Conservation (phyloP, 352 stramenopile species). For the Pythium plurisporium region DNA sequence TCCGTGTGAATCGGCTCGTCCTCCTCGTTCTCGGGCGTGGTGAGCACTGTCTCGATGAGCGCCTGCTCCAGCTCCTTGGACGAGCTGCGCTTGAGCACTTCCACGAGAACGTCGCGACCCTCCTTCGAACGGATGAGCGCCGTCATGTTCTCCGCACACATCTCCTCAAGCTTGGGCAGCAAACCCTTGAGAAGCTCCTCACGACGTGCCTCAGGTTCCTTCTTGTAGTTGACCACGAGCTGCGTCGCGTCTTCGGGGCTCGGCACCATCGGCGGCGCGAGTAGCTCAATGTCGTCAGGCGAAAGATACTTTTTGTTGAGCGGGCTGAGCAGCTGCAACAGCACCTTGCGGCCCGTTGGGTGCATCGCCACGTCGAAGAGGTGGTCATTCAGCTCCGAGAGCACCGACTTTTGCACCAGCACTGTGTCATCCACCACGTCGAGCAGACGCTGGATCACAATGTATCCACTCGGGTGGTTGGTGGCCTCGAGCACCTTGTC, state of each 20-base stretch:
- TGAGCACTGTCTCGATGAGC: slow-evolving; percentile 41
- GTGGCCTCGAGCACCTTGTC: slow-evolving; percentile 86
- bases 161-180: slow-evolving; percentile 76
- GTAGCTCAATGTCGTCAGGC: slow-evolving; percentile 64
- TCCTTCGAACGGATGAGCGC: slow-evolving; percentile 77
- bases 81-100: slow-evolving; percentile 65
- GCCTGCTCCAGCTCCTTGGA: slow-evolving; percentile 45
- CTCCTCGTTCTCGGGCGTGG: slow-evolving; percentile 35
- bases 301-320: slow-evolving; percentile 84
- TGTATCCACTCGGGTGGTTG: slow-evolving; percentile 89
- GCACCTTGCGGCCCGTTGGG: slow-evolving; percentile 67
- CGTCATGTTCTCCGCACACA: slow-evolving; percentile 56
- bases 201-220: slow-evolving; percentile 69
- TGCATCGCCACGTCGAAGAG: slow-evolving; percentile 69
- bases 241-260: slow-evolving; percentile 53
- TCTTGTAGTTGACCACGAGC: slow-evolving; percentile 85
- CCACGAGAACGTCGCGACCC: slow-evolving; percentile 72
- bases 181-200: slow-evolving; percentile 75
- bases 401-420: slow-evolving; percentile 87
- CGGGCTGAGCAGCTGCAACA: slow-evolving; percentile 75
- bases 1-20: slow-evolving; percentile 66
- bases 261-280: slow-evolving; percentile 71
- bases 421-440: slow-evolving; percentile 90
- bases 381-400: slow-evolving; percentile 76
- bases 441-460: slow-evolving; percentile 86